phyloP scores from a whole-genome alignment of 345 rosid genomes.

The Syzygium oleosum region DNA sequence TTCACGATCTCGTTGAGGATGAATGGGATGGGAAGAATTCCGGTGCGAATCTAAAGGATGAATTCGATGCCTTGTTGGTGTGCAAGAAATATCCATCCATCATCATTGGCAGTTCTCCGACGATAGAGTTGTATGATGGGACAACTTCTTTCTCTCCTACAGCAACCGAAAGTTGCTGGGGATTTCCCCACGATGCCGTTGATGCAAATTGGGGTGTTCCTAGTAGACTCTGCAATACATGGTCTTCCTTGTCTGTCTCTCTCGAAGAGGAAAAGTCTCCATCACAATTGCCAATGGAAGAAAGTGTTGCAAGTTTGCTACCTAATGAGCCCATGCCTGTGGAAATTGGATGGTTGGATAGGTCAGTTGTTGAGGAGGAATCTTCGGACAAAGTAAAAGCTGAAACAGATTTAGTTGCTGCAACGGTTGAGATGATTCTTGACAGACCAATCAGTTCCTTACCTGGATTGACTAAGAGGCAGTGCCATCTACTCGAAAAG shows the following conservation, averaged over 20 bases:
- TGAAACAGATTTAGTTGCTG: slow-evolving; percentile 5
- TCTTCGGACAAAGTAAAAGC: slow-evolving; percentile 3
- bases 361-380: slow-evolving; percentile 7
- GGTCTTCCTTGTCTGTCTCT: slow-evolving; percentile 31
- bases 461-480: slow-evolving; percentile 67
- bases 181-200: slow-evolving; percentile 23
- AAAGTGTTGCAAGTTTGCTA: slow-evolving; percentile 9
- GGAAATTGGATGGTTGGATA: slow-evolving; percentile 24
- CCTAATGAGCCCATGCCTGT: slow-evolving; percentile 8
- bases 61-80: slow-evolving; percentile 45
- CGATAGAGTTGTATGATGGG: slow-evolving; percentile 51
- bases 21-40: slow-evolving; percentile 32
- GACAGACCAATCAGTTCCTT: slow-evolving; percentile 43
- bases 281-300: slow-evolving; percentile 15
- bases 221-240: slow-evolving; percentile 23
- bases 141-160: slow-evolving; percentile 11
- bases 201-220: slow-evolving; percentile 43
- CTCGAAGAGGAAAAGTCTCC: slow-evolving; percentile 30
- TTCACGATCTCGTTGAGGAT: slow-evolving; percentile 38
- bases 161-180: slow-evolving; percentile 21
- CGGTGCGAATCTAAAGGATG: slow-evolving; percentile 15
- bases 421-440: slow-evolving; percentile 32
- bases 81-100: slow-evolving; percentile 78
- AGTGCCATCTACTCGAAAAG: slow-evolving; percentile 44
- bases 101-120: slow-evolving; percentile 48